Base-by-base conservation (phyloP, 1,284 basidiomycete genomes). In the Leccinum cinnamomeum region DNA sequence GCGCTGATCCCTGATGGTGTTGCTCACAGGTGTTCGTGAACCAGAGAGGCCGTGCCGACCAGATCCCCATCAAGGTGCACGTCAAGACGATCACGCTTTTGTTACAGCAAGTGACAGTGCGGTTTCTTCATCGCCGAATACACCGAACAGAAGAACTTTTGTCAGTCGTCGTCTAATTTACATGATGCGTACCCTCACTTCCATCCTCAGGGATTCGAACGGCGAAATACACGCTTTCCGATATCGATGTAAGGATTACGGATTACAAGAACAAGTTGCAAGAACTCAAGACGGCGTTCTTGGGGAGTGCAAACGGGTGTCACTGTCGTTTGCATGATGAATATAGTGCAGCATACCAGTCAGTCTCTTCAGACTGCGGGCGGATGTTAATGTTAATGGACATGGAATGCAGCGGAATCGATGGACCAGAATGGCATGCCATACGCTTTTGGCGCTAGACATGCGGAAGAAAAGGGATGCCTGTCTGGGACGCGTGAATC, bases 141-240 rank as follows among this genome's bases (percentile, higher is more conserved):
- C 12, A 3, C 16, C 16, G n/a, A 39, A 3, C 39, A 39, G 39
- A 16, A 39, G 76, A 71, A 30, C 75, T 91, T 50, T 67, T 84
- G 18, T 39, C 39, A 39, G 39, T 39, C 39, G 12, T 39, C 16
- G 18, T 23, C 18, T 39, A 39, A 39, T 39, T 48, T 12, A 35
- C 18, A 48, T 48, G 20, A 18, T 48, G 11, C 14, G 39, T 41
- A 41, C 39, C 39, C 46, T 48, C 18, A 23, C 46, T 5, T 48
- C 46, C 20, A 20, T 18, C 8, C 10, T 18, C 12, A 37, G 35
- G 12, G 35, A 14, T 37, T 37, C 35, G 35, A 37, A 37, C 35
- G 35, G 35, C 35, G 8, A 48, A 10, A 20, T 48, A 18, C 18
- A 48, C 46, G 10, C 11, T 12, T 2, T 48, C 39, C 39, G 39